These are phyloP conservation scores for Russula brevipes DNA, from an alignment of 768 basidiomycete species.

Conservation along the genomic window DNA sequence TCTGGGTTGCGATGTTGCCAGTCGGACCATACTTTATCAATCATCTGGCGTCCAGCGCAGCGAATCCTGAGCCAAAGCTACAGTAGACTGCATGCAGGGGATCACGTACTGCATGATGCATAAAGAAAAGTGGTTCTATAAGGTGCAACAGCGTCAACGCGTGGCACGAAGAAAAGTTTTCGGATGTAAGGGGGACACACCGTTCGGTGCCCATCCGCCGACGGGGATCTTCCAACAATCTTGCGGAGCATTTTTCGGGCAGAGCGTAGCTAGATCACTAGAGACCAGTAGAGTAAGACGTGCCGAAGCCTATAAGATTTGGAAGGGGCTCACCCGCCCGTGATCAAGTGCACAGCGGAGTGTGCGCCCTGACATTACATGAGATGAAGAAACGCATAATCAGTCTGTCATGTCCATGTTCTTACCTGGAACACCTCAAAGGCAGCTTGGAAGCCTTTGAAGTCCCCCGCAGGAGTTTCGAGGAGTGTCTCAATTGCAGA, in stretches of 20 bases:
- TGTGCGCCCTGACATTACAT: constrained; percentile 32
- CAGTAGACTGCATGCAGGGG: neutral
- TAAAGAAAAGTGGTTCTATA: constrained; percentile 35
- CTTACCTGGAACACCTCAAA: constrained; percentile 32
- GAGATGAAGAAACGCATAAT: neutral
- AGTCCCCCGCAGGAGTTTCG: constrained; percentile 31
- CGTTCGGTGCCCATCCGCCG: constrained; percentile 31
- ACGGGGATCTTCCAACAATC: constrained; percentile 29
- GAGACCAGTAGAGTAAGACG: neutral
- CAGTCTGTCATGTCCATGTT: neutral
- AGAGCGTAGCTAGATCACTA: constrained; percentile 32
- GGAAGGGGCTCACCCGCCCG: constrained; percentile 30
- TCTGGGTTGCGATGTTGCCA: constrained; percentile 31
- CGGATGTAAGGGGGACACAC: constrained; percentile 17
- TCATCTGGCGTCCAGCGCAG: constrained; percentile 27
- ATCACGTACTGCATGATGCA: constrained; percentile 34
- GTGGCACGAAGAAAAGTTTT: too few relatives aligned
- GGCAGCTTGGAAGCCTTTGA: constrained; percentile 31
- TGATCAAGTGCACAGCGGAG: constrained; percentile 31
- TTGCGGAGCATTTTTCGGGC: constrained; percentile 29
- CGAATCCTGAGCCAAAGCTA: neutral
- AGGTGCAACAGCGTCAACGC: neutral
- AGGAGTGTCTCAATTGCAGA: constrained; percentile 28
- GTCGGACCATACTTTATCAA: constrained; percentile 37
- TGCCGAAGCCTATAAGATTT: neutral